phyloP scores from a whole-genome alignment of 1,139 yeast genomes.

The Debaryomycetaceae sp. region DNA sequence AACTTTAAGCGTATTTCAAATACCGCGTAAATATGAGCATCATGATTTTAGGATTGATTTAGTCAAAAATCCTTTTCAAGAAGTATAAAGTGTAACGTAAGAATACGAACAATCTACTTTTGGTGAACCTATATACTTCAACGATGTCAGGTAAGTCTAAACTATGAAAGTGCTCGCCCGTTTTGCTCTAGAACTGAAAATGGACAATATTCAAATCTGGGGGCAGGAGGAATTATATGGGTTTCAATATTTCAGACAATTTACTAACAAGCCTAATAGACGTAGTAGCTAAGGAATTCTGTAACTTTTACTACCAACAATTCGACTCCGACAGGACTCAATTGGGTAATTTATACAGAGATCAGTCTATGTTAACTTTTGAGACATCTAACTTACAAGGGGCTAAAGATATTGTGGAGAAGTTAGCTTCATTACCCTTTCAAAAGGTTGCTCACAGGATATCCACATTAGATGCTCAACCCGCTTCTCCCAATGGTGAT shows the following conservation, averaged over 20 bases:
- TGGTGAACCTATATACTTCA: background rate
- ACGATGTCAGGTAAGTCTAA: background rate
- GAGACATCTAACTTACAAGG: constrained; percentile 96
- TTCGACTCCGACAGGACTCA: constrained; percentile 91
- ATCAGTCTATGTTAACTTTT: constrained; percentile 94
- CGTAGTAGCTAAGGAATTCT: constrained; percentile 69
- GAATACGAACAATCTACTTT: no score
- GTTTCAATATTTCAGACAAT: background rate
- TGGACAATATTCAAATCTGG: no score
- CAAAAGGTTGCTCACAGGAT: constrained; percentile 89
- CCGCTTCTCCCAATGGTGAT: constrained; percentile 91
- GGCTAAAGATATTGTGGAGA: constrained; percentile 86
- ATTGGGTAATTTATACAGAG: constrained; percentile 92
- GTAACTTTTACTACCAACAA: constrained; percentile 92
- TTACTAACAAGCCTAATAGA: background rate
- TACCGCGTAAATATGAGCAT: constrained; percentile 6
- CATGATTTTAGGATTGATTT: background rate
- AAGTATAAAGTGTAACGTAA: background rate
- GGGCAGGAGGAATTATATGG: background rate
- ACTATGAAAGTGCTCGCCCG: background rate
- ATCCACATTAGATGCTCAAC: constrained; percentile 96
- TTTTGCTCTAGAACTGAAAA: background rate
- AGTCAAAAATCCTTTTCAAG: background rate
- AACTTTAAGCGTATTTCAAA: background rate
- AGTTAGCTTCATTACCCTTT: constrained; percentile 83